Evolutionary conservation across 768 basidiomycete genomes (phyloP), one percentile per base, ranked within the genome.

Genomic region (Mycena kentingensis): DNA sequence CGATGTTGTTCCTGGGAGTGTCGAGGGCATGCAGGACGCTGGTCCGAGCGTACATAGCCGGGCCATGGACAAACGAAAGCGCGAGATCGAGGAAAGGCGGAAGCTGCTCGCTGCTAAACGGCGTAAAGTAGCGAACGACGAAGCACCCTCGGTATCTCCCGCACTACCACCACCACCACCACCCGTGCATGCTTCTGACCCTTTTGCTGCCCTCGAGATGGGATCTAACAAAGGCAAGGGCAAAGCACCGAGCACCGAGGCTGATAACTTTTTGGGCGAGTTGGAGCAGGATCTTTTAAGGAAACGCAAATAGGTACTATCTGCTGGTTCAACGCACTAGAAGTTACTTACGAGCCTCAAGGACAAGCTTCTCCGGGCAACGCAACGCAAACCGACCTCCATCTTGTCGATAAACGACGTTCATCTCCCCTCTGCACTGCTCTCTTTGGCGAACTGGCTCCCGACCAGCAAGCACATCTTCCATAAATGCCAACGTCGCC

Each of bases 41-140:
- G 67, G 49, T 18, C 57, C 64, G 18, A 55, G 43, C 34, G 57
- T 57, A 25, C 73, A 69, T 62, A 86, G 84, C 62, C 71, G 83
- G 49, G 83, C 84, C 18, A 74, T 80, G 75, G 84, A 86, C 68
- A 90, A 90, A 70, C 74, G 88, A 62, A 88, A 87, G 66, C 73
- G 84, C 52, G 86, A 90, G 51, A 59, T 89, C 1, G 89, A 89
- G 64, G 86, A 88, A 62, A 72, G 89, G 60, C 69, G 78, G 48
- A 75, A 76, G 59, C 32, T 82, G 54, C 58, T 90, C 21, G 85
- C 87, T 38, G 85, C 84, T 22, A 88, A 89, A 68, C 76, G 87
- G 56, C 75, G 75, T 60, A 91, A 88, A 68, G 60, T 72, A 35
- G 71, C 59, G 25, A 53, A 46, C 57, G 37, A 53, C 31, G 57